Evolutionary conservation across 2,329 filamentous ascomycete species (phyloP), one percentile per base, ranked within the genome.

Genomic region (Trichophyton schoenleinii): DNA sequence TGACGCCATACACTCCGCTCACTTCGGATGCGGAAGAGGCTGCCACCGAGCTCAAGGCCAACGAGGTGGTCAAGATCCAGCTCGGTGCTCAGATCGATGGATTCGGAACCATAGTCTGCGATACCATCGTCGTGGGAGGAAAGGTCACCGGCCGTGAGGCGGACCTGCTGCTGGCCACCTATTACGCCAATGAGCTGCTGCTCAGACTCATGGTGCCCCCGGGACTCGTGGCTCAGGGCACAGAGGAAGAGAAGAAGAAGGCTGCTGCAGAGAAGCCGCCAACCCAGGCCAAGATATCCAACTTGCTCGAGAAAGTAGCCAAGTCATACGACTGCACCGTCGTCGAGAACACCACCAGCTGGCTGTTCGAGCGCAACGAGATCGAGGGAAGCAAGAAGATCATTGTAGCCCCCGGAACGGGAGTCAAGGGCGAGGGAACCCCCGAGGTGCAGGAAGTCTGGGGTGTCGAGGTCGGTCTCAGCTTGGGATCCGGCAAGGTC

Each of bases 311-410:
- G 78, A 96, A 94, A 82, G 84, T 97, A 53, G 88, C 86, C 72
- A 91, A 95, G 79, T 82, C 84, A 68, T 99, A 95, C 77, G 91
- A 89, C 64, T 91, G 88, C 81, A 95, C 87, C 74, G 79, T 97
- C 28, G 90, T 99, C 61, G 94, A 99, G 83, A 95, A 91, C 82
- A 99, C 94, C 65, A 99, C 94, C 49, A 95, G 89, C 71, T 99
- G 94, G 91, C 78, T 90, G 64, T 97, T 99, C 74, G 91, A 90
- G 72, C 88, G 89, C 74, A 96, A 97, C 77, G 94, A 99, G 77
- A 97, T 99, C 66, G 94, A 99, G 80, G 88, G 89, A 70, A 86
- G 87, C 81, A 96, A 96, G 86, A 97, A 96, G 85, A 96, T 99
- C 71, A 94, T 99, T 67, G 80, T 99, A 62, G 83, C 90, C 42